Evolutionary conservation across 139 green algal species (phyloP), one percentile per base, ranked within the genome.

Genomic region (Spirogloea muscicola): DNA sequence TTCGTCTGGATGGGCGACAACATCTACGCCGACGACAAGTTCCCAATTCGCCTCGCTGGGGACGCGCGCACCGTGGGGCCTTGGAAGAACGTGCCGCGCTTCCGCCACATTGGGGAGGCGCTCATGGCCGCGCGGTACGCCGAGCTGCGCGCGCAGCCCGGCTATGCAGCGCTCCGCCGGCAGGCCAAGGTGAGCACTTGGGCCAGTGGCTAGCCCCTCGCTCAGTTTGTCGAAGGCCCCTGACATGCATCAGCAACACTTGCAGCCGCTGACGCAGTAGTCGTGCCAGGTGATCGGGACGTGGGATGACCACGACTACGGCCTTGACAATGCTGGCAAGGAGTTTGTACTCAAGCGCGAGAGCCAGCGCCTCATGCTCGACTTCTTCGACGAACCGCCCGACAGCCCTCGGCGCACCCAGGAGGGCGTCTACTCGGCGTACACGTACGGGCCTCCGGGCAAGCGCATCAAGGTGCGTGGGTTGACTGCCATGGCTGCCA

Each of bases 251-350:
- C n/a, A n/a, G n/a, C n/a, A n/a, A n/a, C n/a, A n/a, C n/a, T n/a
- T n/a, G n/a, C n/a, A n/a, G n/a, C n/a, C n/a, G n/a, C n/a, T n/a
- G n/a, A n/a, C n/a, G n/a, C n/a, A n/a, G n/a, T n/a, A n/a, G n/a
- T n/a, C n/a, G n/a, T n/a, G n/a, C n/a, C 61, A 49, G 38, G 63
- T 85, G 21, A 34, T 82, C 2, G 80, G 80, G 21, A 82, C 74
- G 51, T 85, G 74, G 74, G 80, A 85, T 36, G 80, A 85, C 67
- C 80, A 85, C 66, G 80, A 85, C 55, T 85, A 82, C 51, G 73
- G 80, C 10, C 51, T 80, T 5, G 75, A 85, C 62, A 66, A 82
- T 40, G 69, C 57, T 5, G 80, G 73, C 29, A 81, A 81, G 73
- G 73, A 81, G 73, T 62, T 72, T 3, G 33, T 41, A 13, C 21